phyloP scores from a whole-genome alignment of 2,329 filamentous ascomycete genomes.

The Aureobasidium musti region DNA sequence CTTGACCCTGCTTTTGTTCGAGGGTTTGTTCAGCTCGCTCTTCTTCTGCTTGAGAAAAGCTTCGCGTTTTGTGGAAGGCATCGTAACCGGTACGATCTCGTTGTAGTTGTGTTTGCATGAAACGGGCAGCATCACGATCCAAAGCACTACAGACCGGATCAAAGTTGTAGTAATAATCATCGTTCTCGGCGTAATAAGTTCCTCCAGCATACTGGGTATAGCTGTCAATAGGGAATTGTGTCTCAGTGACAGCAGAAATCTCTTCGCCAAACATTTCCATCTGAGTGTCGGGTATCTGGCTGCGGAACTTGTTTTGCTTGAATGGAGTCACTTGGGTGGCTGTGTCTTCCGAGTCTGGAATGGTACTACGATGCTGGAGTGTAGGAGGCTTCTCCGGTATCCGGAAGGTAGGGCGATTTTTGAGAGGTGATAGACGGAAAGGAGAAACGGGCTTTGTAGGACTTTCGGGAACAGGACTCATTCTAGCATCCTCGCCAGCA shows the following conservation, averaged over 20 bases:
- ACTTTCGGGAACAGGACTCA: constrained; percentile 21
- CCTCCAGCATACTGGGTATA: constrained; percentile 12
- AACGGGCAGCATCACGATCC: constrained; percentile 31
- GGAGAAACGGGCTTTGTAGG: constrained; percentile 13
- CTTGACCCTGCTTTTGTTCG: not conserved
- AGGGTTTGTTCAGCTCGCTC: not conserved
- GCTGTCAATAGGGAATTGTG: not conserved
- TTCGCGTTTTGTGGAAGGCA: not conserved
- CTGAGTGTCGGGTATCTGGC: constrained; percentile 31
- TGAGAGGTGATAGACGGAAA: constrained; percentile 18
- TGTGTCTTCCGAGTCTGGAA: constrained; percentile 25
- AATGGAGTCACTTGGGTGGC: constrained; percentile 11
- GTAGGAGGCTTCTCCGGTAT: constrained; percentile 7
- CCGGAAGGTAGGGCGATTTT: constrained; percentile 6
- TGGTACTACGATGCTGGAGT: constrained; percentile 18
- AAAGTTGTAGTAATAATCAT: constrained; percentile 23
- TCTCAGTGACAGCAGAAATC: not conserved
- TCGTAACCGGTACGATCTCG: not conserved
- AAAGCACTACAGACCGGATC: constrained; percentile 32
- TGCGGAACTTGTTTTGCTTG: constrained; percentile 9
- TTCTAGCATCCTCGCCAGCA: not conserved
- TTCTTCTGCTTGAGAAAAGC: constrained; percentile 3
- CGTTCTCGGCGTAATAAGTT: constrained; percentile 16
- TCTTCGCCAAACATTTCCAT: constrained; percentile 27
- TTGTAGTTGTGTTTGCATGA: constrained; percentile 30